Evolutionary conservation across 306 rosid genomes (phyloP), one percentile per base, ranked within the genome.

Genomic region (Canavalia gladiata): DNA sequence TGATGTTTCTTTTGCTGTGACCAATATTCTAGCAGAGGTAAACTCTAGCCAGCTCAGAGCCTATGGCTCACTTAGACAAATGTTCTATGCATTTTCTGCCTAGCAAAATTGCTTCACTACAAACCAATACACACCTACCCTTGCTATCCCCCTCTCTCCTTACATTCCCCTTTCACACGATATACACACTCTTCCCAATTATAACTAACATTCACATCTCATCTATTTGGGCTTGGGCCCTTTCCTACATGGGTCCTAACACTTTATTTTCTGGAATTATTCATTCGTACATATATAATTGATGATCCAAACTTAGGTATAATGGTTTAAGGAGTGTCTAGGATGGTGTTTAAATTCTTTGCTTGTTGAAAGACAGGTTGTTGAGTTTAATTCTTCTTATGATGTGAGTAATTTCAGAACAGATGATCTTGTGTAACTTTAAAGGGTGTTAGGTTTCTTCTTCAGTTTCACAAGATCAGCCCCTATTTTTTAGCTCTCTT

Each of bases 301-400:
- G 28, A 39, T 49, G 28, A 68, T 59, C 31, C 65, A 7, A 59
- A 35, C 30, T 28, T 18, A 3, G 46, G 39, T 13, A 63, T 18
- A 42, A 30, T 50, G 56, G 30, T 54, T 42, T 42, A 37, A 52
- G 29, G 69, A 63, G 62, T 56, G n/a, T 46, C 6, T 68, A 30
- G 12, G 55, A 45, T 49, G 1, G 12, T 46, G 68, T 41, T 73
- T 47, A 52, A 31, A 52, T 39, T 75, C 58, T 74, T 68, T 7
- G 33, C 55, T 74, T 74, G 80, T 66, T 75, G 47, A 58, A 35
- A 45, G 81, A 47, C 64, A 54, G 1, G 1, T 29, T 7, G n/a
- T 51, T 41, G 30, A 39, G 43, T 56, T 43, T 55, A 31, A 33
- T 78, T 70, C 2, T 25, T 54, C 59, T 35, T 65, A 18, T 9